Base-by-base conservation (phyloP, 2,329 filamentous ascomycete genomes). In the Cordyceps javanica region DNA sequence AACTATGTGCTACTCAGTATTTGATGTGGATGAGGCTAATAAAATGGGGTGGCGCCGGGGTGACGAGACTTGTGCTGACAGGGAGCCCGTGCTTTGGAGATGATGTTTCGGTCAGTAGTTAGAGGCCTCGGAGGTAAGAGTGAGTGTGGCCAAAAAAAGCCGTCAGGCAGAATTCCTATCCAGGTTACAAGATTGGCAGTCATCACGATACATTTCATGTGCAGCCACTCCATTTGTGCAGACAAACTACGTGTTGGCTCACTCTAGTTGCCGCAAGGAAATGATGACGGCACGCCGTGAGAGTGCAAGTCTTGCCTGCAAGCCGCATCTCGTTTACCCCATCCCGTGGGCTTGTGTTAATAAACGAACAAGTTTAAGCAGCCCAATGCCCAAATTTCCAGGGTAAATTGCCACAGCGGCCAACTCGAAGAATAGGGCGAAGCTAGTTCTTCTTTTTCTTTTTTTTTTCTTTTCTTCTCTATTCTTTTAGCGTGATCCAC, bases 31-130 rank as follows among this genome's bases (percentile, higher is more conserved):
- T 5, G 53, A 56, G 36, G 44, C 44, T 50, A 42, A 50, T 50
- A 42, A 50, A 34, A 32, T 26, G 54, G 45, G 54, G 34, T 28
- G 34, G 44, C 21, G 54, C 32, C 42, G 16, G 25, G 54, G 52
- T 32, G 45, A 49, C 34, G 23, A 56, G 45, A 32, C n/a, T 32
- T 10, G 11, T 50, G 54, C 54, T 56, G 54, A 56, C 54, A 34
- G 34, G 23, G 44, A 19, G 53, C 23, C 42, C 44, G 42, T 34
- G 41, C 32, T 25, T 38, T 48, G 44, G 39, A 21, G 53, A 39
- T 26, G 8, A 38, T 39, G 53, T 55, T 32, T 55, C 25, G 49
- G 16, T 19, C 28, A 48, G n/a, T 39, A n/a, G 42, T 8, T 32
- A 34, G 16, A 32, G n/a, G 9, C 2, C 23, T 38, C 23, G 19